phyloP scores from a whole-genome alignment of 495 filamentous ascomycete genomes.

The Viridothelium virens region DNA sequence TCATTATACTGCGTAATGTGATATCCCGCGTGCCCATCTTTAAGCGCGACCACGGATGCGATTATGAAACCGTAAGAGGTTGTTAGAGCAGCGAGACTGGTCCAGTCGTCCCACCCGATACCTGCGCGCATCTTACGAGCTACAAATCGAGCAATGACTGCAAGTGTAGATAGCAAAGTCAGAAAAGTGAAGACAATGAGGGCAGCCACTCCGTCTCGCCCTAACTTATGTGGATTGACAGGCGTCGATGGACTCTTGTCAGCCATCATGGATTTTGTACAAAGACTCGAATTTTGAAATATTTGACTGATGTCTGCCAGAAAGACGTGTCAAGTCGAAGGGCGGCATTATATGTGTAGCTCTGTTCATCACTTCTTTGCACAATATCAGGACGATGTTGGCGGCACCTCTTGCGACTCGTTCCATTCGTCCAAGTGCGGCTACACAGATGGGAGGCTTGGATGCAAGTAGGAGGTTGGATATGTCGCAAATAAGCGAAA shows the following conservation, averaged over 20 bases:
- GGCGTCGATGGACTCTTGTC: neutral
- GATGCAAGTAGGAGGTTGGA: neutral
- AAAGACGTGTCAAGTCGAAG: neutral
- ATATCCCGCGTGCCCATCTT: neutral
- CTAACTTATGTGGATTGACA: neutral
- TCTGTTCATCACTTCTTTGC: neutral
- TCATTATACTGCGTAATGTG: neutral
- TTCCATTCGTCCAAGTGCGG: neutral
- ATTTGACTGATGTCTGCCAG: neutral
- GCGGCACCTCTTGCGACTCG: neutral
- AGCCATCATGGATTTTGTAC: neutral
- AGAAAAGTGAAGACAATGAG: neutral
- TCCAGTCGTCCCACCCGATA: neutral
- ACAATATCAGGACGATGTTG: neutral
- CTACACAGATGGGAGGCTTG: neutral
- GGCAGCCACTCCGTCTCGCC: neutral
- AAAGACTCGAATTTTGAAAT: neutral
- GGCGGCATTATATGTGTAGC: neutral
- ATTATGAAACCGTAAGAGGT: neutral
- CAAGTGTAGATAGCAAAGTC: neutral
- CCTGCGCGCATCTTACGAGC: neutral
- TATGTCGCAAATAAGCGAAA: neutral
- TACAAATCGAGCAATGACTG: neutral
- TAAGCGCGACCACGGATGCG: neutral
- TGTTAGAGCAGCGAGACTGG: neutral